Percentiles rank a stretch among this genome's conserved stretches.
phyloP scores from a whole-genome alignment of 176 grass and related monocot genomes.

The Aegilops umbellulata region DNA sequence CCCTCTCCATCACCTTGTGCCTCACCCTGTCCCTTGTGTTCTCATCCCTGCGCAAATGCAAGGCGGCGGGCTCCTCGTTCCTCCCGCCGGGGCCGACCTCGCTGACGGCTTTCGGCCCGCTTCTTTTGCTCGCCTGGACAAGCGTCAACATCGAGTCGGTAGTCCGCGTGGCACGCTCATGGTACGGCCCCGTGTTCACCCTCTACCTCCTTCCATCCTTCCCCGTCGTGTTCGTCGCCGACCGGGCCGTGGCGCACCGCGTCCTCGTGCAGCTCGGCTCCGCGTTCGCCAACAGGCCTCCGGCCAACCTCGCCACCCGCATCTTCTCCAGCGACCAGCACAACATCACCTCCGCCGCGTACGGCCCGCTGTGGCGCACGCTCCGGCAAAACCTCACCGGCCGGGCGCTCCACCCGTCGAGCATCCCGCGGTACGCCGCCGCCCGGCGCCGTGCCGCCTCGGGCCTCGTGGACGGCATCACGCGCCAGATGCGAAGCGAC shows the following conservation, averaged over 20 bases:
- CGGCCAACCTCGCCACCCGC: neutral
- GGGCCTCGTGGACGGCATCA: neutral
- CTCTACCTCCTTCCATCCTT: neutral
- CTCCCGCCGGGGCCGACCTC: neutral
- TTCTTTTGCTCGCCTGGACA: neutral
- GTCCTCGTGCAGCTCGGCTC: neutral
- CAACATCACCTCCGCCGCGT: neutral
- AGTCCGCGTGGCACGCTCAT: too few relatives aligned
- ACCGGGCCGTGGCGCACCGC: neutral
- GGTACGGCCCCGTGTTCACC: neutral
- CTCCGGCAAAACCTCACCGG: constrained; percentile 21
- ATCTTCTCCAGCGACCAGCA: neutral
- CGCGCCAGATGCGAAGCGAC: neutral
- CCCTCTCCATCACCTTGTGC: neutral
- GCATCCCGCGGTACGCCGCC: neutral
- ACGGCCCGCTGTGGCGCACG: constrained; percentile 2
- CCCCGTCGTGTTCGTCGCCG: neutral
- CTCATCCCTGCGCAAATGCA: neutral
- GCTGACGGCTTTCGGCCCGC: neutral
- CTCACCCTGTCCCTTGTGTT: neutral
- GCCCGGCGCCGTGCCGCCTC: neutral
- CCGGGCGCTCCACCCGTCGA: neutral
- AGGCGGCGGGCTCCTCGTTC: neutral
- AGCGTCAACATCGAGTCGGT: neutral
- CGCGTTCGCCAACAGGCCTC: neutral